Percentiles rank a stretch among this genome's conserved stretches.
phyloP scores from a whole-genome alignment of 2,329 filamentous ascomycete genomes.

The Aspergillus latus region DNA sequence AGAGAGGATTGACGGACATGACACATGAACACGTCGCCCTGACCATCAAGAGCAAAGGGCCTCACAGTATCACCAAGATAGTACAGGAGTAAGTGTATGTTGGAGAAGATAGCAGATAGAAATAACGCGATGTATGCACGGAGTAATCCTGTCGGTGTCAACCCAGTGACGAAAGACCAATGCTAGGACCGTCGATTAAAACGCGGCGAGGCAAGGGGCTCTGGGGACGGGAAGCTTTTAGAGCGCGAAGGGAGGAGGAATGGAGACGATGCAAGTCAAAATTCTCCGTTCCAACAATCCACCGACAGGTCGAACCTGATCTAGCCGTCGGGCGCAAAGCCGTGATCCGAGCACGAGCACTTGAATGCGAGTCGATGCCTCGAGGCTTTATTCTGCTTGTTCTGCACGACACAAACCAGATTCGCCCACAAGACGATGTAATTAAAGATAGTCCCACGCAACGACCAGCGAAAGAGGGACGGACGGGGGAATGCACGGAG shows the following conservation, averaged over 20 bases:
- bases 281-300: conserved; percentile 23
- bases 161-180: conserved; percentile 10
- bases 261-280: conserved; percentile 16
- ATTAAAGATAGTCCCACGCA: conserved; percentile 6
- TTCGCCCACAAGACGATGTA: background rate
- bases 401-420: background rate
- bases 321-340: conserved; percentile 25
- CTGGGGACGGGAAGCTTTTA: conserved; percentile 2
- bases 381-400: background rate
- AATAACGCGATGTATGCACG: conserved; percentile 1
- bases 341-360: conserved; percentile 1
- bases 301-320: conserved; percentile 18
- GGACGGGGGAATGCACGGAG: conserved; percentile 7
- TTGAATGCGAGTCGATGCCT: conserved; percentile 9
- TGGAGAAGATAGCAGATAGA: background rate
- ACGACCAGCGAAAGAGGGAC: conserved; percentile 9
- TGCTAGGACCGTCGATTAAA: background rate
- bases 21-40: conserved; percentile 33
- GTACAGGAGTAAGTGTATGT: background rate
- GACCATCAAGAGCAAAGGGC: conserved; percentile 34
- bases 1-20: conserved; percentile 43
- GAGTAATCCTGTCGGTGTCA: conserved; percentile 1
- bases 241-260: conserved; percentile 12
- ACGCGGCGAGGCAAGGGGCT: conserved; percentile 18
- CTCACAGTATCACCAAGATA: conserved; percentile 11